These are phyloP conservation scores for Quercus bicolor DNA, from an alignment of 306 rosid species.

Conservation along the genomic window DNA sequence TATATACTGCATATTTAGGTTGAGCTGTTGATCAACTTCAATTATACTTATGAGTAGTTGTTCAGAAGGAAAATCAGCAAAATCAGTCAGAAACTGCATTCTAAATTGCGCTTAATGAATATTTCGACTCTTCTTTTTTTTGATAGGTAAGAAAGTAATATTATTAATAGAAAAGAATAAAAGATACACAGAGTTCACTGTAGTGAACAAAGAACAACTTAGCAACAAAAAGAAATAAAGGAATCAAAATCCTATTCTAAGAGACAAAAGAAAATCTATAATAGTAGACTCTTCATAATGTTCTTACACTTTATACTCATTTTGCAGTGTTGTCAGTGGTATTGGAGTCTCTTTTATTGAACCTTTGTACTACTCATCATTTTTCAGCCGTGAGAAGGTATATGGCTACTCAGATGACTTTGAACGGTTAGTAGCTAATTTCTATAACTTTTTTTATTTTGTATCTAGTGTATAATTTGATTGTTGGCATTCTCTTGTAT, in stretches of 20 bases:
- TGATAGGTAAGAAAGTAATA: too few relatives aligned
- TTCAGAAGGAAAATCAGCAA: not conserved
- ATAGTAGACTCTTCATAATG: slow-evolving; percentile 19
- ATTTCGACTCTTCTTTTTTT: slow-evolving; percentile 10
- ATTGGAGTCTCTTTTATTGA: slow-evolving; percentile 86
- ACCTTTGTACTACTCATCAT: slow-evolving; percentile 58
- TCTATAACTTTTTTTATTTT: not conserved
- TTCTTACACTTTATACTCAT: slow-evolving; percentile 26
- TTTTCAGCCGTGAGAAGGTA: slow-evolving; percentile 74
- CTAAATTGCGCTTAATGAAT: not conserved
- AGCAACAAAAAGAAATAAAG: too few relatives aligned
- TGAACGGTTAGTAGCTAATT: slow-evolving; percentile 58
- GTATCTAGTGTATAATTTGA: not conserved
- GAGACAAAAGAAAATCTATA: too few relatives aligned
- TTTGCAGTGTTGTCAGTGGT: slow-evolving; percentile 68
- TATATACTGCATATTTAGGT: not conserved
- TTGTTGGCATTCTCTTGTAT: too few relatives aligned
- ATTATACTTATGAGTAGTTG: slow-evolving; percentile 8
- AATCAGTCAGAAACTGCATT: slow-evolving; percentile 17
- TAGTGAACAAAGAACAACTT: too few relatives aligned
- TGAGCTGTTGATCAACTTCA: slow-evolving; percentile 7
- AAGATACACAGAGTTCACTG: too few relatives aligned
- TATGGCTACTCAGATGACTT: slow-evolving; percentile 89
- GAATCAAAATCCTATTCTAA: too few relatives aligned
- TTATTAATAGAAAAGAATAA: too few relatives aligned